Evolutionary conservation across 2,329 filamentous ascomycete genomes (phyloP), one percentile per base, ranked within the genome.

Genomic region (Alternaria incomplexa): DNA sequence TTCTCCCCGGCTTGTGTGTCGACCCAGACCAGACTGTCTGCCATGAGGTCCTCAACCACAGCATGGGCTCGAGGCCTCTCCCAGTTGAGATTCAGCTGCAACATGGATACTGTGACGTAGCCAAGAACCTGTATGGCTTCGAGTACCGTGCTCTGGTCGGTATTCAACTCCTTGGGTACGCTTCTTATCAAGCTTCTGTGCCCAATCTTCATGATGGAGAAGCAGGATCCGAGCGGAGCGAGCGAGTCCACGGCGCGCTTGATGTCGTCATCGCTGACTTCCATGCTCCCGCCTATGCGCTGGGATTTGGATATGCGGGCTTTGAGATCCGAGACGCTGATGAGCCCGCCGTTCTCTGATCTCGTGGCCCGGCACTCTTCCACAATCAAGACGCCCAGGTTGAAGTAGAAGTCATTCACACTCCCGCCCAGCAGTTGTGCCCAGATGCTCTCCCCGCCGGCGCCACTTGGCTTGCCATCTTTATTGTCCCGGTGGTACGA

Each of bases 391-490:
- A 98, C 95, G 1, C 93, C 96, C 48, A 99, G 88, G 83, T 97
- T 95, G 80, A 98, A 98, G 83, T 98, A 99, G 78, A 99, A 99
- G 80, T 99, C 96, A 78, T 97, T 97, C 71, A 99, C 94, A 73
- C 90, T 93, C 63, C 91, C 89, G 28, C 96, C 96, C 20, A 98
- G 86, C 66, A 98, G 88, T 83, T 97, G 94, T 9, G 93, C 91
- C 95, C 96, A 98, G 62, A 97, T 89, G 62, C 91, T 96, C 17
- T 88, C 88, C 1, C 82, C 84, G 1, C 83, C 84, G 13, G 81
- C 84, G 2, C 82, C 84, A 15, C 78, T 81, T 17, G 83, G 82
- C 6, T 83, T 84, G 36, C 80, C 82, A 10, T 45, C 50, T 81
- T 83, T 63, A 83, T 81, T 73, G 85, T 88, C 71, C 83, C 86